Evolutionary conservation across 805 yeast species (phyloP).

Genomic region (Zygosaccharomyces rouxii): DNA sequence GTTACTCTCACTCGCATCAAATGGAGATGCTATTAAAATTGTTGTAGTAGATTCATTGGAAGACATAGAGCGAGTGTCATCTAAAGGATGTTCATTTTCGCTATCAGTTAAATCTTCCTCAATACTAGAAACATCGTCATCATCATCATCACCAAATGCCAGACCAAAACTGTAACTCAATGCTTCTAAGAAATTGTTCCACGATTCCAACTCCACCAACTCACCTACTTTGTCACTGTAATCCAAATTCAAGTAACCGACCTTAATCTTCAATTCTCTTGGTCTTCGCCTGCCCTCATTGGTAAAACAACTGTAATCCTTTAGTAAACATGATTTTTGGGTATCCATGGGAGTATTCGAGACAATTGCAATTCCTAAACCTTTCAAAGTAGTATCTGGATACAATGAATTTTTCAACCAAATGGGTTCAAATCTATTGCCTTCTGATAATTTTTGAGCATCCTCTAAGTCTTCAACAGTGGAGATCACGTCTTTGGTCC

Average conservation of each 20-base stretch:
- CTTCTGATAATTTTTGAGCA: not conserved
- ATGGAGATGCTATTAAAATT: conserved; percentile 12
- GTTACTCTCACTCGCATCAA: conserved; percentile 2
- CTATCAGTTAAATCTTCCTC: conserved; percentile 6
- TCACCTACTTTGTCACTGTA: conserved; percentile 30
- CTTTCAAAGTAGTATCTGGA: conserved; percentile 5
- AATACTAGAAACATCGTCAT: conserved; percentile 7
- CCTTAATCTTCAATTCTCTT: conserved; percentile 30
- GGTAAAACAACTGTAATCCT: conserved; percentile 22
- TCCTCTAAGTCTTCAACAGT: conserved; percentile 2
- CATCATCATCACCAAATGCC: conserved; percentile 32
- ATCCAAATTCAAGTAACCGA: conserved; percentile 34
- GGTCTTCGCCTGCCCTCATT: conserved; percentile 20
- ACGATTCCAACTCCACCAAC: conserved; percentile 29
- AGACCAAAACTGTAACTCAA: conserved; percentile 30
- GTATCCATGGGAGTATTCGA: conserved; percentile 28
- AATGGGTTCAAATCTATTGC: conserved; percentile 17
- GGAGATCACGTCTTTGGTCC: not conserved
- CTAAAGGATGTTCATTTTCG: conserved; percentile 10
- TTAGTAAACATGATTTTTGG: conserved; percentile 23
- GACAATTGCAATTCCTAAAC: conserved; percentile 23
- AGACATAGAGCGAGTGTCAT: conserved; percentile 5
- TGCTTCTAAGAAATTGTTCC: conserved; percentile 29
- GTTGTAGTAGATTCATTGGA: conserved; percentile 16
- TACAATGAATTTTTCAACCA: conserved; percentile 15